phyloP scores from a whole-genome alignment of 768 basidiomycete genomes.

The Jaapia argillacea region DNA sequence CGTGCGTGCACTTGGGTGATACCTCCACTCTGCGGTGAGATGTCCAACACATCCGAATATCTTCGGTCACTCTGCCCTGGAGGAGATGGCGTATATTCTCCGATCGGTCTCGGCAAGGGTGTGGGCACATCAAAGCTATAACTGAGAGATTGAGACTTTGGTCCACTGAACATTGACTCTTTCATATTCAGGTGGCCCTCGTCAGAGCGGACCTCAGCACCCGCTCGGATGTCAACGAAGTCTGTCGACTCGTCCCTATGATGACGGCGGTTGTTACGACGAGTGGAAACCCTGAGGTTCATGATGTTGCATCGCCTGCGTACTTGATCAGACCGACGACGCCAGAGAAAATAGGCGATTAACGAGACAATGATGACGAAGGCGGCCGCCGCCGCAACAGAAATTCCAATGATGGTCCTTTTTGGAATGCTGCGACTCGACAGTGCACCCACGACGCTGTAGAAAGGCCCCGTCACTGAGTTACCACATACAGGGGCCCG shows the following conservation, averaged over 20 bases:
- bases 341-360: constrained; percentile 35
- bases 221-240: not conserved
- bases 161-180: no score
- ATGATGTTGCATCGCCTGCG: constrained; percentile 11
- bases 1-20: not conserved
- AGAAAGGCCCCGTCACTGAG: constrained; percentile 5
- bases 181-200: not conserved
- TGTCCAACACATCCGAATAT: not conserved
- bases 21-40: not conserved
- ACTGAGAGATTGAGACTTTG: no score
- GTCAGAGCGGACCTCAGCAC: not conserved
- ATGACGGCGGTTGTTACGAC: no score
- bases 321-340: constrained; percentile 27
- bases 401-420: constrained; percentile 61
- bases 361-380: constrained; percentile 33
- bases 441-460: not conserved
- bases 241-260: not conserved
- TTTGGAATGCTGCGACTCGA: constrained; percentile 17
- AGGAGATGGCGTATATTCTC: not conserved
- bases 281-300: not conserved
- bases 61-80: not conserved
- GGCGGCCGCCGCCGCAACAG: constrained; percentile 44
- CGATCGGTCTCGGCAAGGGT: not conserved
- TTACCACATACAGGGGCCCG: not conserved
- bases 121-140: no score